Conservation (phyloP, 2,329 filamentous ascomycete species). For the Fusarium nurragi region DNA sequence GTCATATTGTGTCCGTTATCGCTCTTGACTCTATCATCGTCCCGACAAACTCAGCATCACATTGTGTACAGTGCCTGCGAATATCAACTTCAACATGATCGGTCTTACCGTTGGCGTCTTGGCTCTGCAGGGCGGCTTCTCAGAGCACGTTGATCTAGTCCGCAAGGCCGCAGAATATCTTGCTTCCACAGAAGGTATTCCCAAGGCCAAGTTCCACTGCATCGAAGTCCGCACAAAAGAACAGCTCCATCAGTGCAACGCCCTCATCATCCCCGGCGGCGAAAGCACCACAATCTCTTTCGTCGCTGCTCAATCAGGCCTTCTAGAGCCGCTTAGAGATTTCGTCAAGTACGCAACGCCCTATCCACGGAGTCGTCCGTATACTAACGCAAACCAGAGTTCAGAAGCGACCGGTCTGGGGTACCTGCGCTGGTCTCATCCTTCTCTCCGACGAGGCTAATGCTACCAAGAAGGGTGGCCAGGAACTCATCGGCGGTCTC, state of each 20-base stretch:
- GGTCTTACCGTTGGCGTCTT: constrained; percentile 67
- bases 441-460: constrained; percentile 89
- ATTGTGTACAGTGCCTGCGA: background rate
- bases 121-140: constrained; percentile 91
- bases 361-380: background rate
- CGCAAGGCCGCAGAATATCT: constrained; percentile 70
- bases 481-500: constrained; percentile 91
- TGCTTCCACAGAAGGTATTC: constrained; percentile 37
- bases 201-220: constrained; percentile 63
- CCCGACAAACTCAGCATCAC: background rate
- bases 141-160: constrained; percentile 84
- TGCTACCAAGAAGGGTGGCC: constrained; percentile 87
- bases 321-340: constrained; percentile 84
- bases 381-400: constrained; percentile 60
- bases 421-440: constrained; percentile 94
- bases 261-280: constrained; percentile 88
- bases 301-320: constrained; percentile 80
- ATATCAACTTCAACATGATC: constrained; percentile 31
- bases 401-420: constrained; percentile 86
- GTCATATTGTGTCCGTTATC: constrained; percentile 21
- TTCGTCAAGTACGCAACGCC: constrained; percentile 81
- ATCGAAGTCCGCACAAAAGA: constrained; percentile 80
- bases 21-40: constrained; percentile 7
- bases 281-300: constrained; percentile 95
- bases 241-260: constrained; percentile 79